Percentiles rank a stretch among this genome's conserved stretches.
These are phyloP conservation scores for Oryza nivara DNA, from an alignment of 176 grass and related monocot genomes.

Conservation along the genomic window DNA sequence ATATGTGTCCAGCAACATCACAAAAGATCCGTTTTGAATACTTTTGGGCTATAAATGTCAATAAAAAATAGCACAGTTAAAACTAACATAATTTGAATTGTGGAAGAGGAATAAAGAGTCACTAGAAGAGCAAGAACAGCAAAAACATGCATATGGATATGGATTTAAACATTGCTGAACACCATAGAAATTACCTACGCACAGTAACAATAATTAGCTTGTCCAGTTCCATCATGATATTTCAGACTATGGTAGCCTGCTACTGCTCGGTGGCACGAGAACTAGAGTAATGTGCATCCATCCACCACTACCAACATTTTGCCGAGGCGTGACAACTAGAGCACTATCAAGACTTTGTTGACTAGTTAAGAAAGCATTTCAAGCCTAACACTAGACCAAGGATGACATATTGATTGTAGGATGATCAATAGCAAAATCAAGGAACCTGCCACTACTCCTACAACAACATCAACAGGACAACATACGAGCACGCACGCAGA, in stretches of 20 bases:
- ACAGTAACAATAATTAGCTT: no score
- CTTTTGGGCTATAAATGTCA: background rate
- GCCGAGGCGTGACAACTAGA: no score
- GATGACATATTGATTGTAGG: background rate
- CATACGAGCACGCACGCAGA: background rate
- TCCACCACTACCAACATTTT: background rate
- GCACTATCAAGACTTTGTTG: background rate
- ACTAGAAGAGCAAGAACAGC: background rate
- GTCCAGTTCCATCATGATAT: no score
- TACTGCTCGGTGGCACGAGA: background rate
- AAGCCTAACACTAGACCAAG: background rate
- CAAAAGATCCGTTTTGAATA: background rate
- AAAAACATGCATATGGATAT: background rate
- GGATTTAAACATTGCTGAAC: background rate
- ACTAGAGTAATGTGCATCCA: conserved; percentile 1
- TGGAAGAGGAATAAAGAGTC: background rate
- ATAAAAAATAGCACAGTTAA: background rate
- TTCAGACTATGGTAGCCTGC: no score
- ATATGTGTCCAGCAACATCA: background rate
- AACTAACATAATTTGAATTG: background rate
- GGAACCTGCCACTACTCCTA: background rate
- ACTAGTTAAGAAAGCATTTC: background rate
- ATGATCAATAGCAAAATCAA: background rate
- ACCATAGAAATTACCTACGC: no score
- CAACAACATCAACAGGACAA: background rate